A percentile compares a stretch with the other conserved stretches of the same genome.
Evolutionary conservation across 2,329 filamentous ascomycete genomes (phyloP).

Genomic region (Daldinia sp.): DNA sequence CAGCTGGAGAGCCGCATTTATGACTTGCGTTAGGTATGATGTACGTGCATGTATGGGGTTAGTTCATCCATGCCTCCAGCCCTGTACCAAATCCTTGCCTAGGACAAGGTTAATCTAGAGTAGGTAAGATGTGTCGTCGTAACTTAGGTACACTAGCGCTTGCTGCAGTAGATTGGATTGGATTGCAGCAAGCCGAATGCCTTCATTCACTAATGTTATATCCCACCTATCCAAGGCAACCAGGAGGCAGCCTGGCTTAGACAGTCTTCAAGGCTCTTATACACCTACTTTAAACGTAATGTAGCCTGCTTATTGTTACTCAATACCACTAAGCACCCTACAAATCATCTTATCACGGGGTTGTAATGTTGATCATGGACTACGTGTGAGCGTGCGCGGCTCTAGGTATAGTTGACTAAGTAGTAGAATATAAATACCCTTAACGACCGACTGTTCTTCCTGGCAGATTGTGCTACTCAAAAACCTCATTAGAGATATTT

Average conservation of each 20-base stretch:
- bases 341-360: background rate
- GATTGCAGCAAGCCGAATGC: background rate
- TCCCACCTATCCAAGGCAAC: background rate
- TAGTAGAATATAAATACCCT: slow-evolving; percentile 1
- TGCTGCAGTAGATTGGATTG: background rate
- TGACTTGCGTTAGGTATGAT: background rate
- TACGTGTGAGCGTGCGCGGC: background rate
- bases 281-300: background rate
- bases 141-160: background rate
- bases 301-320: background rate
- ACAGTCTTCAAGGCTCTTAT: background rate
- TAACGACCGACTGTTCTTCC: background rate
- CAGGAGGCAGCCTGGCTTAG: background rate
- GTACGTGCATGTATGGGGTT: background rate
- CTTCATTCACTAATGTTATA: background rate
- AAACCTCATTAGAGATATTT: background rate
- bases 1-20: background rate
- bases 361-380: background rate
- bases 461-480: background rate
- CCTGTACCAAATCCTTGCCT: background rate
- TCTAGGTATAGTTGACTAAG: background rate
- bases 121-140: background rate
- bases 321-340: background rate
- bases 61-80: background rate
- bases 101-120: too few relatives aligned